These are phyloP conservation scores for Aleurites moluccanus DNA, from an alignment of 441 rosid genomes.

Conservation along the genomic window DNA sequence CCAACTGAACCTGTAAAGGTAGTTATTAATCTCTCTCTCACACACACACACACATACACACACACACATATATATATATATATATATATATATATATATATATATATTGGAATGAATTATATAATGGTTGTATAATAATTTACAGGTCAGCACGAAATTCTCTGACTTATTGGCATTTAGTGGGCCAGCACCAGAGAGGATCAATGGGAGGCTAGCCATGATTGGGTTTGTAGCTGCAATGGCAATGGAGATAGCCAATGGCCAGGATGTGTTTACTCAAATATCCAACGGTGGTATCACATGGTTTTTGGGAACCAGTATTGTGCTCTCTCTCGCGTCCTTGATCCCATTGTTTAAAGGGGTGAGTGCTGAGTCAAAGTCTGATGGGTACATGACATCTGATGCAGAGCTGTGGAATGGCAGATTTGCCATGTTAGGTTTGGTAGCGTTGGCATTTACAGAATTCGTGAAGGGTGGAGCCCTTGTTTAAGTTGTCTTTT, in stretches of 20 bases:
- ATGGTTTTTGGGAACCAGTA: constrained; percentile 62
- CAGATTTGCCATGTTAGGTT: constrained; percentile 75
- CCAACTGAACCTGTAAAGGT: constrained; percentile 17
- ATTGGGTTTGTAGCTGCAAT: constrained; percentile 76
- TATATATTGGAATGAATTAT: too few relatives aligned
- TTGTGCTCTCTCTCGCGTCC: constrained; percentile 62
- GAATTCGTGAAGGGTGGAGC: constrained; percentile 73
- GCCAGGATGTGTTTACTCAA: constrained; percentile 62
- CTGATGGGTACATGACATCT: constrained; percentile 63
- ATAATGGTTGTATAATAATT: background rate
- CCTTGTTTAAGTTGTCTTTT: constrained; percentile 26
- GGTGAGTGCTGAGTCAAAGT: constrained; percentile 51
- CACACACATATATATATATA: too few relatives aligned
- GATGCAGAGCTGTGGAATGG: constrained; percentile 91
- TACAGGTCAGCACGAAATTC: constrained; percentile 55
- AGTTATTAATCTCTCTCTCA: too few relatives aligned
- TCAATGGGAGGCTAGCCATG: constrained; percentile 87
- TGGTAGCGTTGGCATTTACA: constrained; percentile 72
- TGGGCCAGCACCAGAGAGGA: constrained; percentile 92
- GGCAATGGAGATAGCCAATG: constrained; percentile 60
- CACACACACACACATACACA: too few relatives aligned
- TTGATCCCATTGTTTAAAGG: constrained; percentile 62
- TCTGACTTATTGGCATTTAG: constrained; percentile 68
- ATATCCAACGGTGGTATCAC: constrained; percentile 62
- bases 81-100: too few relatives aligned